Percentiles rank a stretch among this genome's conserved stretches.
These are phyloP conservation scores for Calonectria pseudoturangicola DNA, from an alignment of 2,329 filamentous ascomycete species.

Conservation along the genomic window DNA sequence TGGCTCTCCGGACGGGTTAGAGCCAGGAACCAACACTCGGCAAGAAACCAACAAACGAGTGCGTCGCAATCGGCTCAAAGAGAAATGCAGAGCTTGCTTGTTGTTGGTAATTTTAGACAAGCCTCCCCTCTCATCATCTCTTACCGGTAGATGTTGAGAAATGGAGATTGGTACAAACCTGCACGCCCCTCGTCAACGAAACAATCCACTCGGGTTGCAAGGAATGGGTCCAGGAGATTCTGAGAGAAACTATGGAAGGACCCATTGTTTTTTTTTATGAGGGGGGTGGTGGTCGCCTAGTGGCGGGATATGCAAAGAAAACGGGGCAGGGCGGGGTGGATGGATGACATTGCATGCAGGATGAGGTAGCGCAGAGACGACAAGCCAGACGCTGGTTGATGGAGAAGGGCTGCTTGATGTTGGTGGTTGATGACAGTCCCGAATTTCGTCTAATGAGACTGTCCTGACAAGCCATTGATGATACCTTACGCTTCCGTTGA, in stretches of 20 bases:
- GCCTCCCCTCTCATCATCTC: background rate
- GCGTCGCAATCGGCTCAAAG: background rate
- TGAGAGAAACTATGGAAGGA: conserved; percentile 22
- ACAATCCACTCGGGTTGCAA: conserved; percentile 13
- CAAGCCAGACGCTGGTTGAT: conserved; percentile 4
- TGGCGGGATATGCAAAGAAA: background rate
- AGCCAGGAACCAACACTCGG: background rate
- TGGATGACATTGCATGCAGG: conserved; percentile 40
- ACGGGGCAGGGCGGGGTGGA: conserved; percentile 20
- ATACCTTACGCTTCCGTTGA: conserved; percentile 26
- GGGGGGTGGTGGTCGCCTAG: background rate
- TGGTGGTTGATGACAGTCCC: background rate
- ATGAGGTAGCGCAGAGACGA: conserved; percentile 36
- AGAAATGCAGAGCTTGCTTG: background rate
- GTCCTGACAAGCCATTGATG: background rate
- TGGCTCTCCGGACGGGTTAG: conserved; percentile 10
- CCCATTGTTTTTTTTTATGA: conserved; percentile 7
- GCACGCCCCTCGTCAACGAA: conserved; percentile 31
- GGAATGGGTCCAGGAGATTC: conserved; percentile 4
- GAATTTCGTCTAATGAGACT: background rate
- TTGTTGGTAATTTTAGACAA: conserved; percentile 9
- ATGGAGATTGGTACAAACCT: conserved; percentile 17
- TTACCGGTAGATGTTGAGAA: conserved; percentile 28
- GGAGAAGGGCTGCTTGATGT: background rate
- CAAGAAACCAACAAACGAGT: background rate